phyloP scores from a whole-genome alignment of 2,329 filamentous ascomycete genomes.

The Diaporthe batatas region DNA sequence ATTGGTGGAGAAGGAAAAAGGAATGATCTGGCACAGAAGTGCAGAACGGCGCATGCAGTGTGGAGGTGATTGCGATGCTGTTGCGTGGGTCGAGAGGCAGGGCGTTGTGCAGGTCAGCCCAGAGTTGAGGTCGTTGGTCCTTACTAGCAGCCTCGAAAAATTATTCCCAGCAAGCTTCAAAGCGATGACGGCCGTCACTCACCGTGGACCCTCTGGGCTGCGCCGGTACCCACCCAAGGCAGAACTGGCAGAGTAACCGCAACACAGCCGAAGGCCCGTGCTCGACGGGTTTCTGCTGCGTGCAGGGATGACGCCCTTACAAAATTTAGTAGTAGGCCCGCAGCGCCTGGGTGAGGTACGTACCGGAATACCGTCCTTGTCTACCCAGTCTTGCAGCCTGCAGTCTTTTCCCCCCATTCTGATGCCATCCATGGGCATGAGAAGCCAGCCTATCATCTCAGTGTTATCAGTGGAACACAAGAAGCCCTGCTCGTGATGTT shows the following conservation, averaged over 20 bases:
- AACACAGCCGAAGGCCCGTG: constrained; percentile 39
- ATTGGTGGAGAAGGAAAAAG: constrained; percentile 26
- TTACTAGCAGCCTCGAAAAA: constrained; percentile 37
- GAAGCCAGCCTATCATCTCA: neutral
- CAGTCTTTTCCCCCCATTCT: constrained; percentile 7
- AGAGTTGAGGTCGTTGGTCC: constrained; percentile 29
- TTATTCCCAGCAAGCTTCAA: constrained; percentile 41
- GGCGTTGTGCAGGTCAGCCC: constrained; percentile 20
- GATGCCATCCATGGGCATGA: constrained; percentile 15
- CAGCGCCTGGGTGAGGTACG: constrained; percentile 7
- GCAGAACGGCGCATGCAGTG: constrained; percentile 10
- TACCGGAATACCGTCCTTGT: neutral
- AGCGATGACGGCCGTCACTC: constrained; percentile 41
- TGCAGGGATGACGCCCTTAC: constrained; percentile 3
- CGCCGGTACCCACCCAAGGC: constrained; percentile 7
- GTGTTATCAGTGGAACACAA: neutral
- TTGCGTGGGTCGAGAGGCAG: constrained; percentile 27
- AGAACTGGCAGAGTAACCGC: neutral
- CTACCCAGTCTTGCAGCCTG: neutral
- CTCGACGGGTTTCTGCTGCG: constrained; percentile 14
- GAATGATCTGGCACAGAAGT: neutral
- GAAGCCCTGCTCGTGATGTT: neutral
- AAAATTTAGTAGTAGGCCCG: constrained; percentile 22
- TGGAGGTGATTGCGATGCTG: constrained; percentile 1
- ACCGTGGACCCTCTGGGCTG: neutral